These are phyloP conservation scores for Cladophialophora immunda DNA, from an alignment of 2,329 filamentous ascomycete species.

Conservation along the genomic window DNA sequence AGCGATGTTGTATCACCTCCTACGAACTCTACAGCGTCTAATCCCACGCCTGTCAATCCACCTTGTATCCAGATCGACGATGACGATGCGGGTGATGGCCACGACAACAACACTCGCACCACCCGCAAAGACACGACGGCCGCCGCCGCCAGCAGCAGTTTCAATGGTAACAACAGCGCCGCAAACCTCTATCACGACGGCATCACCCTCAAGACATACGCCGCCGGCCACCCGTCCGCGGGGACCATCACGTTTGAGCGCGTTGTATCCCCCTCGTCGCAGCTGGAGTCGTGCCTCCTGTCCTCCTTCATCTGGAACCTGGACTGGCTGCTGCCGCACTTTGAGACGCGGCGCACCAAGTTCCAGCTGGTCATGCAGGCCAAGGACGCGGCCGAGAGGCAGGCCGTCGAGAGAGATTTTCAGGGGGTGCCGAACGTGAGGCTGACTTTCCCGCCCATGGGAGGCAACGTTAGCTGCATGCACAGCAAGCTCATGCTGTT, in stretches of 20 bases:
- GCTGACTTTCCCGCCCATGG: conserved; percentile 83
- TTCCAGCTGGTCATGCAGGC: conserved; percentile 72
- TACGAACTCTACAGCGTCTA: not conserved
- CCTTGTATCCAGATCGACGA: not conserved
- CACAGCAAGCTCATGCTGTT: conserved; percentile 94
- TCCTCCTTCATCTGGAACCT: conserved; percentile 90
- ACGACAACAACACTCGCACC: not conserved
- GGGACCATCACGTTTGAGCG: conserved; percentile 55
- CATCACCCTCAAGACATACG: conserved; percentile 83
- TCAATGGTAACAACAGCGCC: not conserved
- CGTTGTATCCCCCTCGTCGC: conserved; percentile 85
- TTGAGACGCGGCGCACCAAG: conserved; percentile 68
- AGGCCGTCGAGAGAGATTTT: conserved; percentile 51
- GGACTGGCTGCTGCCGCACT: conserved; percentile 78
- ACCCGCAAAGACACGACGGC: not conserved
- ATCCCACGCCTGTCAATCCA: not conserved
- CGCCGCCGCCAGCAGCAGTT: not conserved
- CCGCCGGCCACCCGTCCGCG: conserved; percentile 66
- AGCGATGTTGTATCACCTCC: not conserved
- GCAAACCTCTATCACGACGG: conserved; percentile 63
- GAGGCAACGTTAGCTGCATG: conserved; percentile 76
- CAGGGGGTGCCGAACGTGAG: conserved; percentile 63
- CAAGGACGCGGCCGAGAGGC: conserved; percentile 56
- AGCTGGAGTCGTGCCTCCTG: conserved; percentile 78
- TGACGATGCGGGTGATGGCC: conserved; percentile 1